A percentile compares a stretch with the other conserved stretches of the same genome.
These are phyloP conservation scores for Basipetospora chlamydospora DNA, from an alignment of 2,329 filamentous ascomycete genomes.

Conservation along the genomic window DNA sequence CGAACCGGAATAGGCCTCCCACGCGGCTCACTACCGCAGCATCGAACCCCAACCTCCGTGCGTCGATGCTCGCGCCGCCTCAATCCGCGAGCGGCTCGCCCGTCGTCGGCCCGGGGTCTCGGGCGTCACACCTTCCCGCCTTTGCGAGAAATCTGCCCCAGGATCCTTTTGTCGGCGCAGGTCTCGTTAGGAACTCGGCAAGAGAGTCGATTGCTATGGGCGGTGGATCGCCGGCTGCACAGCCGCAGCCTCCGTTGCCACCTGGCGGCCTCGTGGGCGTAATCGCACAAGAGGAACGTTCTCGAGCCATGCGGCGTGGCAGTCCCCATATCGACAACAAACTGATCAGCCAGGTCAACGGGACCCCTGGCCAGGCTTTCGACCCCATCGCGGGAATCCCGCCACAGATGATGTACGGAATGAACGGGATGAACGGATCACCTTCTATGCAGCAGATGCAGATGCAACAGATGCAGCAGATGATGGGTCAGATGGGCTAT, in stretches of 20 bases:
- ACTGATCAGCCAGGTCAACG: slow-evolving; percentile 20
- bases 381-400: slow-evolving; percentile 29
- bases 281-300: slow-evolving; percentile 72
- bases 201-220: slow-evolving; percentile 63
- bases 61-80: slow-evolving; percentile 22
- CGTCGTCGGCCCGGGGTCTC: background rate
- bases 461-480: slow-evolving; percentile 27
- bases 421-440: no score
- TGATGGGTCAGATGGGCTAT: no score
- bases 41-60: slow-evolving; percentile 59
- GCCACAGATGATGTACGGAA: slow-evolving; percentile 7
- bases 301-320: slow-evolving; percentile 61
- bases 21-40: slow-evolving; percentile 47
- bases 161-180: slow-evolving; percentile 72
- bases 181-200: slow-evolving; percentile 56
- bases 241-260: slow-evolving; percentile 25
- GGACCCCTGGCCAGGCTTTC: slow-evolving; percentile 23
- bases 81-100: slow-evolving; percentile 24
- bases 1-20: slow-evolving; percentile 61
- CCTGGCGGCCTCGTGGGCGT: slow-evolving; percentile 76
- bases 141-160: slow-evolving; percentile 72
- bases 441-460: no score
- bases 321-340: slow-evolving; percentile 54
- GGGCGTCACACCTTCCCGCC: slow-evolving; percentile 45
- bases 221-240: slow-evolving; percentile 30